A percentile compares a stretch with the other conserved stretches of the same genome.
These are phyloP conservation scores for Phytophthora ohioensis DNA, from an alignment of 352 stramenopile species.

Conservation along the genomic window DNA sequence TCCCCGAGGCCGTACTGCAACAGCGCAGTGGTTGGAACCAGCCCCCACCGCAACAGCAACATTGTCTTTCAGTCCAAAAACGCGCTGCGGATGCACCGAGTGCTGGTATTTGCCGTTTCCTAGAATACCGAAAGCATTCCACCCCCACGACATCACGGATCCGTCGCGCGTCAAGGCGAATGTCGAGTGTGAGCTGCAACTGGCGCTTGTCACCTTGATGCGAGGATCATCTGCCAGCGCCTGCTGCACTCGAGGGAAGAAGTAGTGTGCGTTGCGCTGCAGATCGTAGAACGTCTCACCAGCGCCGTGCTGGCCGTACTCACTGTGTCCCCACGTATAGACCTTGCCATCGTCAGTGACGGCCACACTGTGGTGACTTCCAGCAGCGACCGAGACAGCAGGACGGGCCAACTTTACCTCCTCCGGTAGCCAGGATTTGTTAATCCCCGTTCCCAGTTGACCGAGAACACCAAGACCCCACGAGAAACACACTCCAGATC, in stretches of 20 bases:
- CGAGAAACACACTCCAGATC: constrained; percentile 70
- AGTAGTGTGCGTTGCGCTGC: constrained; percentile 80
- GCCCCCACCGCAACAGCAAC: constrained; percentile 59
- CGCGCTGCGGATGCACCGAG: constrained; percentile 68
- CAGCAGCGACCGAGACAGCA: constrained; percentile 65
- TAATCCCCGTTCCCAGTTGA: constrained; percentile 70
- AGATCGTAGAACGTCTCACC: constrained; percentile 74
- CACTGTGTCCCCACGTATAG: constrained; percentile 83
- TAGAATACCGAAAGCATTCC: constrained; percentile 83
- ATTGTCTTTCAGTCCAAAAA: constrained; percentile 73
- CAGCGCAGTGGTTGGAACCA: constrained; percentile 76
- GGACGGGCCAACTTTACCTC: constrained; percentile 63
- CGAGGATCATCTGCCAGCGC: constrained; percentile 49
- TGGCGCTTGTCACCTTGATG: constrained; percentile 40
- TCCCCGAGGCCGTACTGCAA: constrained; percentile 62
- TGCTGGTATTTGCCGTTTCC: constrained; percentile 81
- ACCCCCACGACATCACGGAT: constrained; percentile 87
- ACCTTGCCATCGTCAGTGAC: constrained; percentile 65
- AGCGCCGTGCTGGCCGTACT: constrained; percentile 85
- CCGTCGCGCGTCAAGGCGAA: constrained; percentile 67
- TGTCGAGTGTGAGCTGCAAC: constrained; percentile 82
- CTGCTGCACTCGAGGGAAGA: constrained; percentile 69
- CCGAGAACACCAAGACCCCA: constrained; percentile 83
- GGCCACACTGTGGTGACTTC: constrained; percentile 81
- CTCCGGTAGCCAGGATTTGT: constrained; percentile 72